Conservation (phyloP, 805 yeast genomes). For the Teunomyces pallodes region DNA sequence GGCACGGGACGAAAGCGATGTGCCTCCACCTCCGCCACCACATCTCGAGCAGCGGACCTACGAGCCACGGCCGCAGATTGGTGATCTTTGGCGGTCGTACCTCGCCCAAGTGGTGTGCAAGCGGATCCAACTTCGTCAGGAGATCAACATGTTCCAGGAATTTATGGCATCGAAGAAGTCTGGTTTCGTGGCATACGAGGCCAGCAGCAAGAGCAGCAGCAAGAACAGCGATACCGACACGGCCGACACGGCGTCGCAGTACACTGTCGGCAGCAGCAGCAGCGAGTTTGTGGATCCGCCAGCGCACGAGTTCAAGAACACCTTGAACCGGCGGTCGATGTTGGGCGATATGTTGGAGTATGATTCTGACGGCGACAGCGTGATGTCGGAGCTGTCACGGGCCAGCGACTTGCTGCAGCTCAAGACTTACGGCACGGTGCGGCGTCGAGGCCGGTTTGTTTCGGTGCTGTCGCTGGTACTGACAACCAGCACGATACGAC, state of each 20-base stretch:
- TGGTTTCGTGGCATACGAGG: not conserved
- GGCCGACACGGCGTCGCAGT: not conserved
- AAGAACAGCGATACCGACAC: not conserved
- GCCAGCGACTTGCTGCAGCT: not conserved
- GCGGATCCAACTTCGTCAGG: constrained; percentile 41
- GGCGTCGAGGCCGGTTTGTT: not conserved
- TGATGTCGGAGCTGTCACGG: not conserved
- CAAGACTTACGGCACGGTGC: not conserved
- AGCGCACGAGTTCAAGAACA: constrained; percentile 25
- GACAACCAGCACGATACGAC: constrained; percentile 5
- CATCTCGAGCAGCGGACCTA: not conserved
- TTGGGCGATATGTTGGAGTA: constrained; percentile 46
- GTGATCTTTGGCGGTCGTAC: constrained; percentile 33
- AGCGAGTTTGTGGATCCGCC: constrained; percentile 11
- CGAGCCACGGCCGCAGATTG: constrained; percentile 8
- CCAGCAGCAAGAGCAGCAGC: not conserved
- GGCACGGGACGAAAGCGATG: not conserved
- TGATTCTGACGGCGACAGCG: constrained; percentile 25
- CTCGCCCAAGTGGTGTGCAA: constrained; percentile 33
- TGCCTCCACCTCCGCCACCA: constrained; percentile 16
- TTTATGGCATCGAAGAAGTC: constrained; percentile 10
- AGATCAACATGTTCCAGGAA: constrained; percentile 33
- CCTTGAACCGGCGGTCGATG: constrained; percentile 37
- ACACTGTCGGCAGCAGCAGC: not conserved
- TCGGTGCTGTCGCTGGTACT: constrained; percentile 1